Evolutionary conservation across 1,139 yeast species (phyloP).

Genomic region (Nakaseomyces nivariensis): DNA sequence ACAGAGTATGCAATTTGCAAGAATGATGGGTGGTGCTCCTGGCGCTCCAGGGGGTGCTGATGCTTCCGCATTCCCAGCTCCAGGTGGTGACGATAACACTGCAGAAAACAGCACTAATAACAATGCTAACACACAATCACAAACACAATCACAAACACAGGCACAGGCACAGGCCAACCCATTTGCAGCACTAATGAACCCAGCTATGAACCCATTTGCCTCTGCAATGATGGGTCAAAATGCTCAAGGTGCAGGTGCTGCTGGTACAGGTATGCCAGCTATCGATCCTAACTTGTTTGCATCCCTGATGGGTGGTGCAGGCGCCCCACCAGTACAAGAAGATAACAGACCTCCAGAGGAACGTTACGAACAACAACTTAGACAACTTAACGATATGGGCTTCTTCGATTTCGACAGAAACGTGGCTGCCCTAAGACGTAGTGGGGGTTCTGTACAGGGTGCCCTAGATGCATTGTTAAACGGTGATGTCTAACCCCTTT

Average conservation of each 20-base stretch:
- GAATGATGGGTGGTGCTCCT: constrained; percentile 34
- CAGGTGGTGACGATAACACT: constrained; percentile 7
- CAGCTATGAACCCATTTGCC: constrained; percentile 37
- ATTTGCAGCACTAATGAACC: constrained; percentile 39
- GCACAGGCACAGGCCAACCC: constrained; percentile 36
- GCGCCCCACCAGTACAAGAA: constrained; percentile 26
- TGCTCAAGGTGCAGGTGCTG: constrained; percentile 8
- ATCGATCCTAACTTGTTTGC: constrained; percentile 34
- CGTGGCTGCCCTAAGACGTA: constrained; percentile 82
- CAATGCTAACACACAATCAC: background rate
- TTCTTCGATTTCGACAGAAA: constrained; percentile 88
- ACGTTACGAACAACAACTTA: constrained; percentile 76
- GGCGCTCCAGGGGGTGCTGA: constrained; percentile 28
- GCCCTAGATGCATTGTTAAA: constrained; percentile 81
- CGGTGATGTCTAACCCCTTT: constrained; percentile 30
- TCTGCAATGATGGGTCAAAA: constrained; percentile 9
- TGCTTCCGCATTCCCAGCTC: no score
- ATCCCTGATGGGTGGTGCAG: constrained; percentile 31
- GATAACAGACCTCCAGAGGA: constrained; percentile 95
- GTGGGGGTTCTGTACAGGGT: constrained; percentile 96
- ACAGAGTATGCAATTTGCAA: constrained; percentile 66
- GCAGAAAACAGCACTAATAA: constrained; percentile 4
- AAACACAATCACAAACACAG: no score
- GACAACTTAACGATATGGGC: constrained; percentile 95
- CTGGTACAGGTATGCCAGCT: constrained; percentile 15